These are phyloP conservation scores for Aquilaria malaccensis DNA, from an alignment of 345 rosid genomes.

Conservation along the genomic window DNA sequence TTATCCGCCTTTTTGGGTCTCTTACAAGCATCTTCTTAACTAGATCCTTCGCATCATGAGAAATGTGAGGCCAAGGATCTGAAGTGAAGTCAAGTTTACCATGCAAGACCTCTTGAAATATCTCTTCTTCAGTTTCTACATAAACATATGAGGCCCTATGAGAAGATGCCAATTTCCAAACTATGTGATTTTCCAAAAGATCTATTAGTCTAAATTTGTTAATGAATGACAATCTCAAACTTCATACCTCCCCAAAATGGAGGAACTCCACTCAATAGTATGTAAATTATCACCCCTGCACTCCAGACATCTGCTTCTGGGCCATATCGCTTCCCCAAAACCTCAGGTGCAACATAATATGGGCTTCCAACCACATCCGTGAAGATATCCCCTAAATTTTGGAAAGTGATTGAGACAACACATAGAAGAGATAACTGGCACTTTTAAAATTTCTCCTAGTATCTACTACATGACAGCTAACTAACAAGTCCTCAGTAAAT, in stretches of 20 bases:
- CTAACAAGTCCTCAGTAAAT: not conserved
- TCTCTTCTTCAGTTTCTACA: constrained; percentile 66
- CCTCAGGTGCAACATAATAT: constrained; percentile 82
- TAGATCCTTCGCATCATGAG: constrained; percentile 74
- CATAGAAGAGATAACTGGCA: constrained; percentile 2
- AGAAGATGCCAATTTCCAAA: not conserved
- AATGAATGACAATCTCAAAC: constrained; percentile 11
- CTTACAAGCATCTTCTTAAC: constrained; percentile 59
- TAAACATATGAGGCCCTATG: constrained; percentile 4
- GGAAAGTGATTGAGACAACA: too few relatives aligned
- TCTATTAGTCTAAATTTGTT: not conserved
- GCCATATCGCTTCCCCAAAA: constrained; percentile 61
- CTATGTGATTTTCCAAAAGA: constrained; percentile 4
- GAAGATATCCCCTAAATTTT: constrained; percentile 36
- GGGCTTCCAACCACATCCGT: constrained; percentile 82
- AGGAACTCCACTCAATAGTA: constrained; percentile 65
- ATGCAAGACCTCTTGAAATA: constrained; percentile 62
- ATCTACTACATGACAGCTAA: constrained; percentile 1
- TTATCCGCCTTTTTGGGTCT: constrained; percentile 50
- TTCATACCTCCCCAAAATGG: constrained; percentile 77
- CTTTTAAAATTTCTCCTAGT: constrained; percentile 7
- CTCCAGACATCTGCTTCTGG: constrained; percentile 79
- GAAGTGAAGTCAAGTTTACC: constrained; percentile 58
- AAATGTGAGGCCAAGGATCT: constrained; percentile 74
- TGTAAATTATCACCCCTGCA: constrained; percentile 73